Evolutionary conservation across 352 stramenopile species (phyloP).

Genomic region (Pythium coloratum): DNA sequence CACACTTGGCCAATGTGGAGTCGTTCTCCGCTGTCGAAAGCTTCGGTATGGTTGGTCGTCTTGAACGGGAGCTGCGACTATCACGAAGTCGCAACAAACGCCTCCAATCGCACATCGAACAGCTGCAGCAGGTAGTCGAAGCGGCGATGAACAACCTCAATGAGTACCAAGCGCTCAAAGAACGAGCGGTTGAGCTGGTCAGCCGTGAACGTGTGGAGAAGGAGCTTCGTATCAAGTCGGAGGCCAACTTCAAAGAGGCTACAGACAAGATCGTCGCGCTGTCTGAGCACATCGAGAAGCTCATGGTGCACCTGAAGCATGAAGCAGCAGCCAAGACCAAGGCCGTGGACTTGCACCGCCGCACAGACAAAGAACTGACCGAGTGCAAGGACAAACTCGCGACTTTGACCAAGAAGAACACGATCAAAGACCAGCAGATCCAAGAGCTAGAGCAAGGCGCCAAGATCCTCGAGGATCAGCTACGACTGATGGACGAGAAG

Average conservation of each 20-base stretch:
- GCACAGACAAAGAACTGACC: conserved; percentile 78
- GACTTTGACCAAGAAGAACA: conserved; percentile 77
- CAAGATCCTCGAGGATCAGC: conserved; percentile 94
- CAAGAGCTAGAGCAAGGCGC: conserved; percentile 91
- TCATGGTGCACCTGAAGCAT: conserved; percentile 96
- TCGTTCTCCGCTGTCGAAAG: conserved; percentile 63
- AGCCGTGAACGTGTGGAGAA: conserved; percentile 85
- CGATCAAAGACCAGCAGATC: conserved; percentile 84
- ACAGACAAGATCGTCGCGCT: conserved; percentile 89
- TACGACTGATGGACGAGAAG: conserved; percentile 97
- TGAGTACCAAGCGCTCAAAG: conserved; percentile 72
- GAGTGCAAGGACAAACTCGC: conserved; percentile 62
- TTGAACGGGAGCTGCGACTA: conserved; percentile 72
- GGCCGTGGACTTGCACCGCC: conserved; percentile 70
- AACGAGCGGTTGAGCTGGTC: conserved; percentile 77
- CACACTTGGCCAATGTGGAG: conserved; percentile 59
- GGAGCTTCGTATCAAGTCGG: conserved; percentile 72
- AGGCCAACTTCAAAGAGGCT: conserved; percentile 59
- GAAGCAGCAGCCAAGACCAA: conserved; percentile 93
- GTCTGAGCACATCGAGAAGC: conserved; percentile 96
- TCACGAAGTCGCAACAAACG: conserved; percentile 76
- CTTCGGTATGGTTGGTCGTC: conserved; percentile 51
- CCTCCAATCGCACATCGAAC: conserved; percentile 44
- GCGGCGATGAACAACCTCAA: conserved; percentile 41
- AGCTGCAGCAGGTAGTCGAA: conserved; percentile 57